Percentiles rank a stretch among this genome's conserved stretches.
Conservation (phyloP, 257 asterid genomes). For the Ballota nigra region DNA sequence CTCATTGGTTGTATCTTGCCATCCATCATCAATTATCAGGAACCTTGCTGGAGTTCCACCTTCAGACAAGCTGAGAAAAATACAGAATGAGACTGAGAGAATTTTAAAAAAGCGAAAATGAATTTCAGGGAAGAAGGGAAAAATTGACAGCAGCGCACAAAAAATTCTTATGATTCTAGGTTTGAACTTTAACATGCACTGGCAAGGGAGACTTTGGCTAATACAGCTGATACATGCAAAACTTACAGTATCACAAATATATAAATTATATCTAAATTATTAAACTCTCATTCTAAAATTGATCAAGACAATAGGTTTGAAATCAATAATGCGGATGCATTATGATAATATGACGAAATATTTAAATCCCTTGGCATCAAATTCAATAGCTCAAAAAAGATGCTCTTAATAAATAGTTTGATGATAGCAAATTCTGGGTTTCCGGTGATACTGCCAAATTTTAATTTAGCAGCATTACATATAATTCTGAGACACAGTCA, state of each 20-base stretch:
- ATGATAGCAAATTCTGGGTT: not conserved
- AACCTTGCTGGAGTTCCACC: slow-evolving; percentile 49
- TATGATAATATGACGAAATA: not conserved
- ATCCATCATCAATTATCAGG: slow-evolving; percentile 48
- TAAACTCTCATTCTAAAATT: not conserved
- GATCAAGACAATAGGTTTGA: not conserved
- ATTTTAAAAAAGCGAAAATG: not conserved
- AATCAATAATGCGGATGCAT: not conserved
- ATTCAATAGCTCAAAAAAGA: not conserved
- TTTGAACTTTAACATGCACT: not conserved
- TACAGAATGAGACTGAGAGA: not conserved
- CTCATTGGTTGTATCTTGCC: slow-evolving; percentile 50
- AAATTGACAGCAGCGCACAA: not conserved
- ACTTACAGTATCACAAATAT: not conserved
- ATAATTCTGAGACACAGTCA: not conserved
- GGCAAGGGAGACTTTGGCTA: not conserved
- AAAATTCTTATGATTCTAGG: not conserved
- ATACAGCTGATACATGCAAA: not conserved
- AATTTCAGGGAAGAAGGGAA: not conserved
- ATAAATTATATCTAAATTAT: not conserved
- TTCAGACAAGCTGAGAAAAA: slow-evolving; percentile 37
- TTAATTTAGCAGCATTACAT: not conserved
- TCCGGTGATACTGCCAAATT: not conserved
- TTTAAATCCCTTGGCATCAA: not conserved
- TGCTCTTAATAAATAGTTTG: not conserved